phyloP scores from a whole-genome alignment of 2,329 filamentous ascomycete genomes.

The Xylaria hypoxylon region DNA sequence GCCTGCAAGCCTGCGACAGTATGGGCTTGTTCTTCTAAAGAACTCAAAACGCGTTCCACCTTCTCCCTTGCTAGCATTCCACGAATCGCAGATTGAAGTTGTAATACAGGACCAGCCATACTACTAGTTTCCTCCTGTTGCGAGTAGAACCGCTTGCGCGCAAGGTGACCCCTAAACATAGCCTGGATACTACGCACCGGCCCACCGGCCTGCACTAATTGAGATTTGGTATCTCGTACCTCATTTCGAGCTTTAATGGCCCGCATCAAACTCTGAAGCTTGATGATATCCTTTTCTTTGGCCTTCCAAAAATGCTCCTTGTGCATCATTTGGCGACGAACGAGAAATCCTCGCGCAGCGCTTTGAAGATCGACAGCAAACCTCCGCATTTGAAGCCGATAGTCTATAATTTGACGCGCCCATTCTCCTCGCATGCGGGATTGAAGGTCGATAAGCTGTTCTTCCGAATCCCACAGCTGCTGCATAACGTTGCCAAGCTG shows the following conservation, averaged over 20 bases:
- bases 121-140: conserved; percentile 68
- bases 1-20: conserved; percentile 66
- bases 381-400: conserved; percentile 82
- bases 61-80: conserved; percentile 73
- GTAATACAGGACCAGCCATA: conserved; percentile 63
- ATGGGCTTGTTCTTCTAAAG: conserved; percentile 43
- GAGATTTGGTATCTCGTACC: conserved; percentile 66
- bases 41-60: conserved; percentile 54
- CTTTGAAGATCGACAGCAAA: conserved; percentile 87
- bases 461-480: conserved; percentile 86
- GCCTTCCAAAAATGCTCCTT: conserved; percentile 76
- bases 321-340: conserved; percentile 71
- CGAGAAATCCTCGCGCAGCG: conserved; percentile 78
- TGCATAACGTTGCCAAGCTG: conserved; percentile 87
- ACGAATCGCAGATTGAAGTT: conserved; percentile 74
- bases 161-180: conserved; percentile 73
- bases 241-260: conserved; percentile 73
- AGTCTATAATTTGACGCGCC: conserved; percentile 82
- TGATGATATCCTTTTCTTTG: conserved; percentile 77
- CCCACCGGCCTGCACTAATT: conserved; percentile 71
- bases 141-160: conserved; percentile 67
- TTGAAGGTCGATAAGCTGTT: conserved; percentile 82
- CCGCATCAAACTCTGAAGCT: conserved; percentile 84
- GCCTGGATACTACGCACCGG: conserved; percentile 75
- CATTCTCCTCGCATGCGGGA: conserved; percentile 89